Conservation (phyloP, 306 rosid species). For the Parietaria judaica region DNA sequence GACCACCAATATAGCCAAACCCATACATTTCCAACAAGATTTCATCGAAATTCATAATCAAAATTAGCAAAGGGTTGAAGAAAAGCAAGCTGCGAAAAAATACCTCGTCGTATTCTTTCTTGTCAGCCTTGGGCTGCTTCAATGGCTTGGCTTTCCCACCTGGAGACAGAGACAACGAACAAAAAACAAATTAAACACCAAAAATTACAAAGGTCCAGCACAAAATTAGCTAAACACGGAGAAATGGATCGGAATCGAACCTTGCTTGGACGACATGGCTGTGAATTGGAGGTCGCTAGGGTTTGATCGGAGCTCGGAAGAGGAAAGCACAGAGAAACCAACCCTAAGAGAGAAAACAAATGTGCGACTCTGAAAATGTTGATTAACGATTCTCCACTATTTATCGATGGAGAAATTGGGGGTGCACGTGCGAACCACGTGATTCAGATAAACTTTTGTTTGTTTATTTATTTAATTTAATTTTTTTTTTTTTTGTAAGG, state of each 20-base stretch:
- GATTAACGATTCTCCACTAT: not conserved
- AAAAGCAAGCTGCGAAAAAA: not conserved
- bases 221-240: too few relatives aligned
- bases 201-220: not conserved
- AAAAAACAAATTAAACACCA: not conserved
- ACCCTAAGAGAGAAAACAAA: conserved; percentile 5
- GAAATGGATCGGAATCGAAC: conserved; percentile 18
- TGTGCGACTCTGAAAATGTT: not conserved
- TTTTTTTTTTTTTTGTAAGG: conserved; percentile 4
- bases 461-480: too few relatives aligned
- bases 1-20: too few relatives aligned
- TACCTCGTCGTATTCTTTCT: conserved; percentile 89
- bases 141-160: conserved; percentile 98
- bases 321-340: conserved; percentile 8
- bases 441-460: conserved; percentile 17
- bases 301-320: conserved; percentile 29
- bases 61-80: too few relatives aligned
- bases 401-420: not conserved
- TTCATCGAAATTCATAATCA: too few relatives aligned
- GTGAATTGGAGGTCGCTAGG: conserved; percentile 26
- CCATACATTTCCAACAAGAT: too few relatives aligned
- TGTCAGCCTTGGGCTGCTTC: conserved; percentile 84
- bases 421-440: conserved; percentile 4
- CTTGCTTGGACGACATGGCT: conserved; percentile 91
- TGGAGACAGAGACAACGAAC: conserved; percentile 2